These are phyloP conservation scores for Boeremia lycopersici DNA, from an alignment of 2,329 filamentous ascomycete species.

Conservation along the genomic window DNA sequence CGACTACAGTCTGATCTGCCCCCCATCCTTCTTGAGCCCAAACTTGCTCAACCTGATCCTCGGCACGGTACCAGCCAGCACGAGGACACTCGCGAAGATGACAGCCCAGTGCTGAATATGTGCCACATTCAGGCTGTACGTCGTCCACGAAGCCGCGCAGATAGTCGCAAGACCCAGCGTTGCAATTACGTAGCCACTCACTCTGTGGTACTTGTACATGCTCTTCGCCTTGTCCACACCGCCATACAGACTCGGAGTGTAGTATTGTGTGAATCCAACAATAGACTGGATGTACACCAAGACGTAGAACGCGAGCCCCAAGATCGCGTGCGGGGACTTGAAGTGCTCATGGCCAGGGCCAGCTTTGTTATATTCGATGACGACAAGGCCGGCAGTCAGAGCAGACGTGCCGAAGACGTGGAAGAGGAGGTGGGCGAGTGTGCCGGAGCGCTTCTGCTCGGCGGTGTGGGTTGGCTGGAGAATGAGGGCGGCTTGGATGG, in stretches of 20 bases:
- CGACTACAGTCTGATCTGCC: slow-evolving; percentile 19
- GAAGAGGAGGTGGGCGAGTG: slow-evolving; percentile 70
- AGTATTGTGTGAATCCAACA: slow-evolving; percentile 85
- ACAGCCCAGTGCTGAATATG: slow-evolving; percentile 79
- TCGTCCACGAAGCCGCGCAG: slow-evolving; percentile 74
- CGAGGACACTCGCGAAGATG: slow-evolving; percentile 67
- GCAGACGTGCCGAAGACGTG: slow-evolving; percentile 68
- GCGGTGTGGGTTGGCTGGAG: slow-evolving; percentile 85
- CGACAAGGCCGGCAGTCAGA: slow-evolving; percentile 68
- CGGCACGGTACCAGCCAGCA: slow-evolving; percentile 74
- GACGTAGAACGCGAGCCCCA: slow-evolving; percentile 78
- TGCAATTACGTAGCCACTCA: slow-evolving; percentile 75
- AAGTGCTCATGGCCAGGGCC: slow-evolving; percentile 72
- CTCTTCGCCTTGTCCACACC: slow-evolving; percentile 78
- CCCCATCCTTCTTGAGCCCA: slow-evolving; percentile 55
- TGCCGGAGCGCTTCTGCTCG: slow-evolving; percentile 71
- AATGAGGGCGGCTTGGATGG: slow-evolving; percentile 80
- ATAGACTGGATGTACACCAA: slow-evolving; percentile 74
- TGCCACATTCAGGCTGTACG: slow-evolving; percentile 71
- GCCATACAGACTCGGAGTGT: slow-evolving; percentile 74
- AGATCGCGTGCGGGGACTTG: slow-evolving; percentile 77
- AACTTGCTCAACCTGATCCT: slow-evolving; percentile 84
- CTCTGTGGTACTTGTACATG: slow-evolving; percentile 88
- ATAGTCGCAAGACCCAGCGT: slow-evolving; percentile 76
- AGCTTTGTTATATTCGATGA: slow-evolving; percentile 87